Base-by-base conservation (phyloP, 768 basidiomycete genomes). In the Tricholoma furcatifolium region DNA sequence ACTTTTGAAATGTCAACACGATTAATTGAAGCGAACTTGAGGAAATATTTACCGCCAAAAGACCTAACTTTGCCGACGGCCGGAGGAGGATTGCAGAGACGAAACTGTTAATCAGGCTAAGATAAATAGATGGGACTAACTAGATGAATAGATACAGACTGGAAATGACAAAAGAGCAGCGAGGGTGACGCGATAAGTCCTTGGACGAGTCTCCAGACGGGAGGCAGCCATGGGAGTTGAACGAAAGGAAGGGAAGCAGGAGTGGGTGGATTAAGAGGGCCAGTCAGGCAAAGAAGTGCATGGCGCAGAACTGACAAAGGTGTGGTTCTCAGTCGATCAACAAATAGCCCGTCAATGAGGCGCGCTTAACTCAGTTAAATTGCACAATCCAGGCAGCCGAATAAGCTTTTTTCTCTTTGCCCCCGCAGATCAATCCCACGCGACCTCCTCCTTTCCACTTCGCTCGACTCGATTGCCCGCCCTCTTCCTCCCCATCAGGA, bases 11-110 rank as follows among this genome's bases (percentile, higher is more conserved):
- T 20, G 36, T 54, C 50, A 53, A 41, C 32, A 57, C 50, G 9
- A 17, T 39, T 11, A 48, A 8, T 18, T 20, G 15, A 20, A 34
- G 14, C n/a, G 17, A 31, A 53, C 15, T 23, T n/a, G 43, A 38
- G 24, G 34, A 12, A 42, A 46, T 18, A 65, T 64, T 40, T 53
- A 81, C 81, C 79, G 45, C 77, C 73, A 63, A 80, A 87, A 1
- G 87, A 87, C 54, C 86, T 76, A 50, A 85, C 84, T 65, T 85
- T 86, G 32, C 79, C 81, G 1, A 84, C 77, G 6, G 84, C 78
- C 5, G 86, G 83, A 6, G 85, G 85, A 1, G 84, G 86, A 50
- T 86, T 83, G 59, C 85, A 87, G 36, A 85, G 70, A 10, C 85
- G 82, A 55, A 74, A 74, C 75, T 78, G 43, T 47, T 17, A 18